Evolutionary conservation across 169 alveolate genomes (phyloP).

Genomic region (Plasmodium vivax): DNA sequence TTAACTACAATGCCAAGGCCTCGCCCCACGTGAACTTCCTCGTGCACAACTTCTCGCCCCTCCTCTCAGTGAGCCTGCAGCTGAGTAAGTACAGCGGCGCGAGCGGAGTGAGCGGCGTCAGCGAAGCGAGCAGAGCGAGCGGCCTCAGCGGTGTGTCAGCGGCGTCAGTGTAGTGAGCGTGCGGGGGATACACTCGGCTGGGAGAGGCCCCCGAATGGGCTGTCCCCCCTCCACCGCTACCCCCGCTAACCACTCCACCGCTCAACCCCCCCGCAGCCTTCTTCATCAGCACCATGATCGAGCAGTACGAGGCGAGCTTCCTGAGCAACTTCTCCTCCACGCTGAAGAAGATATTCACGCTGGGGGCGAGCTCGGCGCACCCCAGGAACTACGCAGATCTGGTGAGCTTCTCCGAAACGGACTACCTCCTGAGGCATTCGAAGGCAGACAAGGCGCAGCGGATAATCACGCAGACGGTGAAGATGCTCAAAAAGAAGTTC

Average conservation of each 20-base stretch:
- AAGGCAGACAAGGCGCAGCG: conserved; percentile 33
- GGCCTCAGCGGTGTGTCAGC: too few relatives aligned
- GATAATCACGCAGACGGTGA: conserved; percentile 25
- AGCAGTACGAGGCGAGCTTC: conserved; percentile 57
- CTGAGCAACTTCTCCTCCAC: conserved; percentile 24
- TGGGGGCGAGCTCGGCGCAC: conserved; percentile 25
- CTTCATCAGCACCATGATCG: conserved; percentile 57
- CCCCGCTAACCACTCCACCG: too few relatives aligned
- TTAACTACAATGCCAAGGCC: background rate
- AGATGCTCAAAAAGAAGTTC: conserved; percentile 33
- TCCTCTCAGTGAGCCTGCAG: conserved; percentile 35
- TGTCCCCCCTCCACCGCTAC: background rate
- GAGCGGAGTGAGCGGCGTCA: background rate
- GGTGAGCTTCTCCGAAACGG: conserved; percentile 25
- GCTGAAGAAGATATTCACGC: conserved; percentile 27
- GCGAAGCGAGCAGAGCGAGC: too few relatives aligned
- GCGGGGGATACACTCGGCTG: background rate
- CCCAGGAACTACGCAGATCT: conserved; percentile 42
- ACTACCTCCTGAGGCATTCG: conserved; percentile 1
- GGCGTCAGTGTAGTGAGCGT: too few relatives aligned
- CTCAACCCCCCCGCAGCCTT: conserved; percentile 27
- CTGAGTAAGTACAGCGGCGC: background rate
- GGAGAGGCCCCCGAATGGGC: background rate
- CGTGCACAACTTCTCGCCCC: conserved; percentile 25
- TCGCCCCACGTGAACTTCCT: conserved; percentile 12